Conservation (phyloP, 1,284 basidiomycete species). For the Austropuccinia psidii region DNA sequence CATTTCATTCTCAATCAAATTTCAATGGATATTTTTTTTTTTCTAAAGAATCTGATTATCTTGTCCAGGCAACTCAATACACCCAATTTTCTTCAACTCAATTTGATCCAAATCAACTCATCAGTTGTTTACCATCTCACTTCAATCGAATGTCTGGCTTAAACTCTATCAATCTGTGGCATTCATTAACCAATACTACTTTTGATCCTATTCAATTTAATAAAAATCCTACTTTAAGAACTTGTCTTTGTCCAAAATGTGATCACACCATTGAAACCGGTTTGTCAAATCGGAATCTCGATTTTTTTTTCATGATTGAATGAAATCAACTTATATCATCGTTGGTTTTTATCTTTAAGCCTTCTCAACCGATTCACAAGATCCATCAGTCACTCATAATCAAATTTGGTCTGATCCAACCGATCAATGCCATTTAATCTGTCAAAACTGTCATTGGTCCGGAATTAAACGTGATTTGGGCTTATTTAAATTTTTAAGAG, state of each 20-base stretch:
- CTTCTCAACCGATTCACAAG: too few species aligned
- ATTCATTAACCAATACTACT: background rate
- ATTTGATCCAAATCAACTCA: background rate
- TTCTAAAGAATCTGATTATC: too few species aligned
- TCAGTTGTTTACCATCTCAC: background rate
- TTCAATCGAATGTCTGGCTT: background rate
- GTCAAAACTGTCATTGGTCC: background rate
- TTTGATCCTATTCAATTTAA: background rate
- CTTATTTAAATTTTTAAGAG: background rate
- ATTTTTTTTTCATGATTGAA: too few species aligned
- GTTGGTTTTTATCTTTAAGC: too few species aligned
- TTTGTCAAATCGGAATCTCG: too few species aligned
- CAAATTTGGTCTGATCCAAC: background rate
- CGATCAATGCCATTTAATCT: background rate
- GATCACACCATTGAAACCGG: background rate
- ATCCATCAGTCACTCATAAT: background rate
- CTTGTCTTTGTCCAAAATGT: slow-evolving; percentile 7
- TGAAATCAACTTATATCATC: too few species aligned
- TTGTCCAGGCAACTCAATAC: background rate
- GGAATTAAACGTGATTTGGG: slow-evolving; percentile 5
- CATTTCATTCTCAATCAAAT: too few species aligned
- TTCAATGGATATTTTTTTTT: too few species aligned
- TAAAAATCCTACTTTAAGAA: background rate
- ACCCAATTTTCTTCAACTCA: background rate
- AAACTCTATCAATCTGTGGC: background rate